Conservation (phyloP, 2,329 filamentous ascomycete genomes). For the Bipolaris cookei region DNA sequence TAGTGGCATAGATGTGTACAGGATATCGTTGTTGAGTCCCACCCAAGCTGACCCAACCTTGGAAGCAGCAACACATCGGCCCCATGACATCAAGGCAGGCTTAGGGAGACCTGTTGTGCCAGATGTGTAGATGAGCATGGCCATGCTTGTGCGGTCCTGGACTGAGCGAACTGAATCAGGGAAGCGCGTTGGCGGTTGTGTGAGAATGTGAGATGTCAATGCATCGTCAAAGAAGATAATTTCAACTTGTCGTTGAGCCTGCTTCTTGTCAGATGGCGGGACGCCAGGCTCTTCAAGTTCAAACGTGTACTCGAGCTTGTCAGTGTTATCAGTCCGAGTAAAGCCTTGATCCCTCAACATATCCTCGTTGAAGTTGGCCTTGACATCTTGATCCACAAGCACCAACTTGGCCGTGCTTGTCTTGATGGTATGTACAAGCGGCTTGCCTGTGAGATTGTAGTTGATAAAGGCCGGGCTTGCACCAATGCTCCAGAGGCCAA, state of each 20-base stretch:
- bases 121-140: constrained; percentile 49
- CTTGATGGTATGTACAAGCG: constrained; percentile 59
- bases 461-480: constrained; percentile 50
- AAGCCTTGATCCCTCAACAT: constrained; percentile 42
- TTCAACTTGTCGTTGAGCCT: constrained; percentile 33
- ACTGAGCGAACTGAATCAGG: constrained; percentile 35
- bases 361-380: constrained; percentile 36
- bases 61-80: constrained; percentile 29
- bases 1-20: constrained; percentile 51
- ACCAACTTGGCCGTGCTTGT: constrained; percentile 64
- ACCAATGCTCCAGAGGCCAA: constrained; percentile 48
- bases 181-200: constrained; percentile 37
- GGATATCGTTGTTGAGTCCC: constrained; percentile 35
- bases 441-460: constrained; percentile 47
- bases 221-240: constrained; percentile 42
- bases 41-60: constrained; percentile 34
- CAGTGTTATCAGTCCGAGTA: constrained; percentile 9
- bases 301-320: constrained; percentile 32
- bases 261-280: constrained; percentile 27
- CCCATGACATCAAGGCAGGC: constrained; percentile 41
- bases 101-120: constrained; percentile 50
- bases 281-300: constrained; percentile 30
- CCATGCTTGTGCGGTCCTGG: constrained; percentile 39
- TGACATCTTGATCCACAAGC: constrained; percentile 62
- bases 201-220: constrained; percentile 36